Evolutionary conservation across 352 stramenopile genomes (phyloP).

Genomic region (Phytopythium aichiense): DNA sequence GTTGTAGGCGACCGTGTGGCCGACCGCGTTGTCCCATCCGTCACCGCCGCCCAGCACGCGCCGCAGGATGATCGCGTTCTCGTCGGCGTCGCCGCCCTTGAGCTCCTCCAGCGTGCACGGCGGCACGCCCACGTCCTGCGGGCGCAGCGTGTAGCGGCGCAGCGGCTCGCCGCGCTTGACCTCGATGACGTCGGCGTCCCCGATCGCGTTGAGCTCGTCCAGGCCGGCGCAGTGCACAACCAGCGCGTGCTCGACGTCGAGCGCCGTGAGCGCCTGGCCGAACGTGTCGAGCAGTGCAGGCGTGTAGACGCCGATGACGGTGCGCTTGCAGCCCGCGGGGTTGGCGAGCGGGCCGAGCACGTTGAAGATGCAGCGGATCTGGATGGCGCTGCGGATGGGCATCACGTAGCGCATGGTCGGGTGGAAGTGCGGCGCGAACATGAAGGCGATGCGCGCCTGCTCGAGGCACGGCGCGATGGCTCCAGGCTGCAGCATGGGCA

Average conservation of each 20-base stretch:
- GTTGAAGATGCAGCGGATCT: conserved; percentile 97
- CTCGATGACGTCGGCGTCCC: conserved; percentile 78
- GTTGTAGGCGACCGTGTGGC: conserved; percentile 98
- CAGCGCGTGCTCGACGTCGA: conserved; percentile 96
- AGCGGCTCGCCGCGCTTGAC: conserved; percentile 47
- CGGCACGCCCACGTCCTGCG: conserved; percentile 87
- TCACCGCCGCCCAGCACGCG: conserved; percentile 79
- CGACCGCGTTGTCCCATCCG: conserved; percentile 90
- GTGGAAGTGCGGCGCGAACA: conserved; percentile 97
- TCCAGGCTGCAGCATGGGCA: conserved; percentile 92
- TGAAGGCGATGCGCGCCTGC: conserved; percentile 94
- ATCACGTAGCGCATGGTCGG: conserved; percentile 95
- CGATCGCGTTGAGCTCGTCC: conserved; percentile 98
- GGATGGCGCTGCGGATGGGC: conserved; percentile 94
- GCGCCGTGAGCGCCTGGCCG: conserved; percentile 77
- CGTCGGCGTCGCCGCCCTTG: conserved; percentile 91
- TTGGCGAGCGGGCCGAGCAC: conserved; percentile 98
- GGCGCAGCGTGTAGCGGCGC: conserved; percentile 37
- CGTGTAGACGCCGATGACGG: conserved; percentile 99
- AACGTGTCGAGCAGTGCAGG: conserved; percentile 89
- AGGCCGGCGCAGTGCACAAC: conserved; percentile 98
- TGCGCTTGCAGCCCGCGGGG: conserved; percentile 90
- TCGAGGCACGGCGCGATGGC: conserved; percentile 93
- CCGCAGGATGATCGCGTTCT: conserved; percentile 95
- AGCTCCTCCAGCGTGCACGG: conserved; percentile 92